These are phyloP conservation scores for Ilyonectria mors-panacis DNA, from an alignment of 2,329 filamentous ascomycete genomes.

Conservation along the genomic window DNA sequence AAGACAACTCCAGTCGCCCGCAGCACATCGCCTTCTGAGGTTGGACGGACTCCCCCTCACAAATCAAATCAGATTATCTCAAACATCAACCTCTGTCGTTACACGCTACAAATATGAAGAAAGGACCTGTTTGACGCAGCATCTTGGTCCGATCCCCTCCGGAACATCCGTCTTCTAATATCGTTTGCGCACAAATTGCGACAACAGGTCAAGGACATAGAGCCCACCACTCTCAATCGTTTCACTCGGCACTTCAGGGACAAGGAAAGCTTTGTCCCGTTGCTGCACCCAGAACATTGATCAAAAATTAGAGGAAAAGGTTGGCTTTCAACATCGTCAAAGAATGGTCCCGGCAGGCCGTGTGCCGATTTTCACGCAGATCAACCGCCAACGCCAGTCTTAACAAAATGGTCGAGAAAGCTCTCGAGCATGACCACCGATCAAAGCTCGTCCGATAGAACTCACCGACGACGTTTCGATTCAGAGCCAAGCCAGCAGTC, in stretches of 20 bases:
- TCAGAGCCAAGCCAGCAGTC: conserved; percentile 39
- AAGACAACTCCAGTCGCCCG: conserved; percentile 53
- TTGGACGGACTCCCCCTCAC: conserved; percentile 62
- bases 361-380: conserved; percentile 70
- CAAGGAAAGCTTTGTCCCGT: conserved; percentile 75
- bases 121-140: conserved; percentile 80
- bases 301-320: conserved; percentile 79
- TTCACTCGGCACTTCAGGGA: conserved; percentile 80
- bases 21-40: conserved; percentile 61
- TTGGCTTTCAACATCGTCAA: conserved; percentile 76
- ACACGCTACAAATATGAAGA: conserved; percentile 73
- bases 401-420: conserved; percentile 57
- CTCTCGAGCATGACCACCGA: conserved; percentile 38
- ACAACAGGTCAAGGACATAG: conserved; percentile 74
- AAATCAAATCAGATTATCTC: conserved; percentile 57
- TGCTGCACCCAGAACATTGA: conserved; percentile 86
- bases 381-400: conserved; percentile 56
- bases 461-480: conserved; percentile 37
- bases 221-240: conserved; percentile 76
- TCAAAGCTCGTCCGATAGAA: conserved; percentile 41
- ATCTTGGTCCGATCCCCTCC: conserved; percentile 77
- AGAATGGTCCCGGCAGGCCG: conserved; percentile 74
- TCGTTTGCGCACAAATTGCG: conserved; percentile 78
- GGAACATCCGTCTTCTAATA: conserved; percentile 81
- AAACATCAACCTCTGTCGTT: conserved; percentile 53